Conservation (phyloP, 352 stramenopile species). For the Phytopythium vexans region DNA sequence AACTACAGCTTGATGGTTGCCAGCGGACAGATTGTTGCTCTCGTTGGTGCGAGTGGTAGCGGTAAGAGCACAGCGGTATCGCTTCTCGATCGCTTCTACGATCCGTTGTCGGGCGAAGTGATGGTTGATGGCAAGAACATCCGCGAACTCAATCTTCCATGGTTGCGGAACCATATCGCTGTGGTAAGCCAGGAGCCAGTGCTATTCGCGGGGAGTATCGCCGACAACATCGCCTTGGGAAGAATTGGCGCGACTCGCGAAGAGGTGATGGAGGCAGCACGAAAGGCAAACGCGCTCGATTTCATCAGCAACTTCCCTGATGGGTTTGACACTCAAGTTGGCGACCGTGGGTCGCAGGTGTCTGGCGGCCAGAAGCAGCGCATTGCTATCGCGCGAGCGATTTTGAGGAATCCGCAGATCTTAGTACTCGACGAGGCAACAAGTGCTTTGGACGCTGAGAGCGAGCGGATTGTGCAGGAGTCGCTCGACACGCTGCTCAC, state of each 20-base stretch:
- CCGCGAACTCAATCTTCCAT: slow-evolving; percentile 46
- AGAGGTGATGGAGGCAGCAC: slow-evolving; percentile 54
- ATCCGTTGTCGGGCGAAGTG: slow-evolving; percentile 49
- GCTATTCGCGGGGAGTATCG: slow-evolving; percentile 67
- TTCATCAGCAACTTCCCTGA: slow-evolving; percentile 76
- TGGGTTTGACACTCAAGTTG: slow-evolving; percentile 71
- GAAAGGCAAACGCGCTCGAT: slow-evolving; percentile 67
- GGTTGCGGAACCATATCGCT: slow-evolving; percentile 54
- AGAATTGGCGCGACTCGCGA: slow-evolving; percentile 36
- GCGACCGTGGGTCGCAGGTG: slow-evolving; percentile 61
- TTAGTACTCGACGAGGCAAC: no score
- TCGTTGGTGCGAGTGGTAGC: slow-evolving; percentile 83
- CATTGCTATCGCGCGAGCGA: no score
- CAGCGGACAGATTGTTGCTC: slow-evolving; percentile 59
- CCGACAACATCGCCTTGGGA: slow-evolving; percentile 68
- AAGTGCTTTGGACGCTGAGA: slow-evolving; percentile 66
- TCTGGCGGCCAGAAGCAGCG: no score
- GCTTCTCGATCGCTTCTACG: slow-evolving; percentile 63
- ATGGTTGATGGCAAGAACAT: slow-evolving; percentile 68
- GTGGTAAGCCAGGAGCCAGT: slow-evolving; percentile 62
- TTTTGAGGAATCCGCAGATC: no score
- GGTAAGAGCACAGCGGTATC: slow-evolving; percentile 86
- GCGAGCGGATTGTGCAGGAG: slow-evolving; percentile 70
- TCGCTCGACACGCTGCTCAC: slow-evolving; percentile 40
- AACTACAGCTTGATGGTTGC: slow-evolving; percentile 63